Percentiles rank a stretch among this genome's conserved stretches.
These are phyloP conservation scores for Cyberlindnera mississippiensis DNA, from an alignment of 805 yeast genomes.

Conservation along the genomic window DNA sequence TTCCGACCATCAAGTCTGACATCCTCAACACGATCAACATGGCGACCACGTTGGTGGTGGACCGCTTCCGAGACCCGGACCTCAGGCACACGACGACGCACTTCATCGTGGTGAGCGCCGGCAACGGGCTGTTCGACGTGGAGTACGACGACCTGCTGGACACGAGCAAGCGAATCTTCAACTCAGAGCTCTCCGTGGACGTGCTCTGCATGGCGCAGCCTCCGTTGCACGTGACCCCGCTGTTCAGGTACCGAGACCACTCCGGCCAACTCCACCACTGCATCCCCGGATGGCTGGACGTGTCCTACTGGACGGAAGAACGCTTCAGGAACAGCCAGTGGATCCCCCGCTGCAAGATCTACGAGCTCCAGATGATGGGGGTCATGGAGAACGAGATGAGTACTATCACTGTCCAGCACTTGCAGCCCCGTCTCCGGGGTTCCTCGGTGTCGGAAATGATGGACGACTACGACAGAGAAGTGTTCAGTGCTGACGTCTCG, in stretches of 20 bases:
- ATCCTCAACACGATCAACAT: constrained; percentile 81
- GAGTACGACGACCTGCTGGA: constrained; percentile 71
- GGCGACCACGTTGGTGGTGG: constrained; percentile 71
- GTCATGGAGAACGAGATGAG: constrained; percentile 86
- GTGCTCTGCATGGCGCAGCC: constrained; percentile 84
- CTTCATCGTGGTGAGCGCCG: constrained; percentile 82
- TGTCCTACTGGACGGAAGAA: constrained; percentile 77
- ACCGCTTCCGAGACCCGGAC: constrained; percentile 80
- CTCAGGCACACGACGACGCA: constrained; percentile 89
- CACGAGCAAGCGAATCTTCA: constrained; percentile 70
- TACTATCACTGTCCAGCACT: constrained; percentile 59
- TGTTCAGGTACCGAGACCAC: constrained; percentile 65
- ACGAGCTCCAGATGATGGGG: constrained; percentile 98
- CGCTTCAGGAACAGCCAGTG: constrained; percentile 51
- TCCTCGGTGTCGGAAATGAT: constrained; percentile 54
- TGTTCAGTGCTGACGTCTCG: constrained; percentile 36
- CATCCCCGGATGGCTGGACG: constrained; percentile 94
- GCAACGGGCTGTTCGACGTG: constrained; percentile 91
- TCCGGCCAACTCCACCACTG: constrained; percentile 57
- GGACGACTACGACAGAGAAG: constrained; percentile 60
- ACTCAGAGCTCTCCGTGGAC: constrained; percentile 84
- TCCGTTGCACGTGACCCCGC: constrained; percentile 88
- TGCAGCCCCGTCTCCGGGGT: constrained; percentile 34
- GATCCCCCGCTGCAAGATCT: constrained; percentile 93
- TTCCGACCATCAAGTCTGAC: constrained; percentile 90